These are phyloP conservation scores for Tulasnella sp. DNA, from an alignment of 768 basidiomycete species.

Conservation along the genomic window DNA sequence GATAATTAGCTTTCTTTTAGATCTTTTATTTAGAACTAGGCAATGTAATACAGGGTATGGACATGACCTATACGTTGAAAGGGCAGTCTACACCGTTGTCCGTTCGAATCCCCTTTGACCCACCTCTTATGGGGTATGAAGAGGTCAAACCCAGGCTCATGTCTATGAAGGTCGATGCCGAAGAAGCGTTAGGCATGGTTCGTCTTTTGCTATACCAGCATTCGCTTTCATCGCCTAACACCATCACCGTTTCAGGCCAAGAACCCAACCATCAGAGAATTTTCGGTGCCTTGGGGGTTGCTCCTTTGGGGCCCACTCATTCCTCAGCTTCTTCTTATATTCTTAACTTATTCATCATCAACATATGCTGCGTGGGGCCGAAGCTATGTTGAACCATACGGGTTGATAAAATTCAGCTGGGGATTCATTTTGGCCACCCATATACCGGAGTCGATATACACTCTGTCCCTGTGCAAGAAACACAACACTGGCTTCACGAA, in stretches of 20 bases:
- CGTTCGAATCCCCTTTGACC: slow-evolving; percentile 60
- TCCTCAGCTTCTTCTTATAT: slow-evolving; percentile 37
- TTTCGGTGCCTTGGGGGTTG: slow-evolving; percentile 44
- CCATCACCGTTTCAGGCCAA: slow-evolving; percentile 48
- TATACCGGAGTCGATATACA: slow-evolving; percentile 49
- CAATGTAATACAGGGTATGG: slow-evolving; percentile 55
- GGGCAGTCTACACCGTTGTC: slow-evolving; percentile 43
- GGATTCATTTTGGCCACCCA: slow-evolving; percentile 43
- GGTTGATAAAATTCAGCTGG: slow-evolving; percentile 39
- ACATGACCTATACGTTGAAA: slow-evolving; percentile 58
- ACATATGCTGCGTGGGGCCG: slow-evolving; percentile 36
- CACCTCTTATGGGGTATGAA: slow-evolving; percentile 68
- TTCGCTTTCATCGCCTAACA: neutral
- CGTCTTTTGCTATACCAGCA: slow-evolving; percentile 33
- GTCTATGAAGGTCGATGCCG: slow-evolving; percentile 75
- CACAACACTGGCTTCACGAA: slow-evolving; percentile 50
- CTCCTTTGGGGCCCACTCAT: slow-evolving; percentile 36
- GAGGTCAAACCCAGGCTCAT: slow-evolving; percentile 78
- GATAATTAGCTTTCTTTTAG: neutral
- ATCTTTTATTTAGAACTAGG: neutral
- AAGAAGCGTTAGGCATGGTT: slow-evolving; percentile 78
- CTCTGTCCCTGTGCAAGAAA: slow-evolving; percentile 47
- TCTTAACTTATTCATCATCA: slow-evolving; percentile 36
- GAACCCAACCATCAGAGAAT: slow-evolving; percentile 57
- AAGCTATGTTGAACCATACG: slow-evolving; percentile 40